Percentiles rank a stretch among this genome's conserved stretches.
Conservation (phyloP, 2,329 filamentous ascomycete species). For the Exophiala sideris region DNA sequence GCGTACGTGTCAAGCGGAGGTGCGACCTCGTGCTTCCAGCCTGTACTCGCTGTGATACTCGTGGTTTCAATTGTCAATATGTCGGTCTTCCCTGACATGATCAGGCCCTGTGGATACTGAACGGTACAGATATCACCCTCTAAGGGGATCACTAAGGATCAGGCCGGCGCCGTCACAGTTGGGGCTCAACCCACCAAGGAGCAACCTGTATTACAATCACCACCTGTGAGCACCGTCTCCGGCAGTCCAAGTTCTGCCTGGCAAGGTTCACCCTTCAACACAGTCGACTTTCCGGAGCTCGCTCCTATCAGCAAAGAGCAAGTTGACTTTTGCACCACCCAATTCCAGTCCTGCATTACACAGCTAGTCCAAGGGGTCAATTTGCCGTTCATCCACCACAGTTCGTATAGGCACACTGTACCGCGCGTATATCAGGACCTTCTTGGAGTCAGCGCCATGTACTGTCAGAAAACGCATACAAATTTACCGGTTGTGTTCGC, state of each 20-base stretch:
- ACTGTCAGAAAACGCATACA: background rate
- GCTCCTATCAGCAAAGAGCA: slow-evolving; percentile 1
- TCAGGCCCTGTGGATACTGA: too few species aligned
- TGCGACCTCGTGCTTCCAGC: slow-evolving; percentile 2
- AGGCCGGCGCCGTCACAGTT: too few species aligned
- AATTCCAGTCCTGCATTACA: background rate
- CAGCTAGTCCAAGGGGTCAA: background rate
- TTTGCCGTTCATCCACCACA: slow-evolving; percentile 1
- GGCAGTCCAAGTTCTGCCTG: too few species aligned
- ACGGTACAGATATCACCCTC: too few species aligned
- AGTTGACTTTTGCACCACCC: slow-evolving; percentile 1
- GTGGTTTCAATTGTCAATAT: background rate
- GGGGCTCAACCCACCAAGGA: too few species aligned
- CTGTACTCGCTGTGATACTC: background rate
- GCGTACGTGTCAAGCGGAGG: background rate
- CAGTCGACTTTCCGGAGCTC: slow-evolving; percentile 4
- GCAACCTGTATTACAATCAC: too few species aligned
- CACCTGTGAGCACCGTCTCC: too few species aligned
- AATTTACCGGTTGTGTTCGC: background rate
- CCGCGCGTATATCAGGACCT: slow-evolving; percentile 1
- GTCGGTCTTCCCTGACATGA: background rate
- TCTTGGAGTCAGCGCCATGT: slow-evolving; percentile 5
- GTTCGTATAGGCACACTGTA: background rate
- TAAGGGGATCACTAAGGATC: too few species aligned
- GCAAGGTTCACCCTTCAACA: background rate